Percentiles rank a stretch among this genome's conserved stretches.
phyloP scores from a whole-genome alignment of 805 yeast species.

The Candida easanensis region DNA sequence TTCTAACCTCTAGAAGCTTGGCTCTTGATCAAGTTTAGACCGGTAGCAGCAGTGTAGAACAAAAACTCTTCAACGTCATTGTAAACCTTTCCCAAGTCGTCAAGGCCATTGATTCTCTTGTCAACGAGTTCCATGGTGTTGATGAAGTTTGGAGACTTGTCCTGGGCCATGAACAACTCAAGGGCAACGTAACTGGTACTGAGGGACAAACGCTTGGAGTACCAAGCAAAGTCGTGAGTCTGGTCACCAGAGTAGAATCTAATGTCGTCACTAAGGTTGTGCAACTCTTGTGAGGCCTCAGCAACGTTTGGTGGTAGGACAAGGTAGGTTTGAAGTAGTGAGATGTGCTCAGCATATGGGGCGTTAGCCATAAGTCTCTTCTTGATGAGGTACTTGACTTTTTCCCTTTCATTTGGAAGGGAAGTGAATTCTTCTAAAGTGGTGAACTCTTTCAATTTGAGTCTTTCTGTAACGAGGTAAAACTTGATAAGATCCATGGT shows the following conservation, averaged over 20 bases:
- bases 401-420: conserved; percentile 38
- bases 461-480: conserved; percentile 49
- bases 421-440: conserved; percentile 29
- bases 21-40: conserved; percentile 63
- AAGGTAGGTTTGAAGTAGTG: conserved; percentile 50
- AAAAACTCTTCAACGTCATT: conserved; percentile 73
- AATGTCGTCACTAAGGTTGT: conserved; percentile 77
- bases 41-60: conserved; percentile 57
- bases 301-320: conserved; percentile 60
- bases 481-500: conserved; percentile 53
- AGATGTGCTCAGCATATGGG: conserved; percentile 33
- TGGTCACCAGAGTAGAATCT: conserved; percentile 75
- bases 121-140: conserved; percentile 67
- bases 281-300: conserved; percentile 64
- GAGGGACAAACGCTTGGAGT: conserved; percentile 74
- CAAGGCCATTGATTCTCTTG: conserved; percentile 51
- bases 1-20: conserved; percentile 62
- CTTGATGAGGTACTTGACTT: conserved; percentile 42
- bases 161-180: conserved; percentile 80
- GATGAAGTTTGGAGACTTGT: conserved; percentile 50
- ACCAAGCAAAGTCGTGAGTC: conserved; percentile 88
- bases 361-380: conserved; percentile 45
- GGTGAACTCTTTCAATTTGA: conserved; percentile 36
- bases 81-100: conserved; percentile 56
- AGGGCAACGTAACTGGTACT: conserved; percentile 68